Evolutionary conservation across 2,329 filamentous ascomycete species (phyloP).

Genomic region (Lachnum nothofagi): DNA sequence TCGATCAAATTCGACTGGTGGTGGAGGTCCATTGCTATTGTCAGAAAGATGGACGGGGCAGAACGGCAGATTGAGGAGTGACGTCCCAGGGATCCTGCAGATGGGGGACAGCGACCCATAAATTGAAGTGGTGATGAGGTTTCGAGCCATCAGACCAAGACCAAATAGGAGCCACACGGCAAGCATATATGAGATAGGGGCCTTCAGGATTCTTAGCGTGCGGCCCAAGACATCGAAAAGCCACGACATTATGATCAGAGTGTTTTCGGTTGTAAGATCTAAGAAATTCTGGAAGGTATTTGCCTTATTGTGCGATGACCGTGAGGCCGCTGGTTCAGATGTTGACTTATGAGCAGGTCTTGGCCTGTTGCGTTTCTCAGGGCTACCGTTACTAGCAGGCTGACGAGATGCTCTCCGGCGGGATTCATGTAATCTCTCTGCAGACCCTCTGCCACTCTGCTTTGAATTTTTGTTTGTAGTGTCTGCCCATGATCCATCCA

Average conservation of each 20-base stretch:
- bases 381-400: conserved; percentile 15
- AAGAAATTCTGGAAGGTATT: conserved; percentile 15
- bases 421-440: conserved; percentile 15
- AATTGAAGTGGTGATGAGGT: conserved; percentile 57
- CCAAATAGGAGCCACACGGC: conserved; percentile 58
- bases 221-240: conserved; percentile 51
- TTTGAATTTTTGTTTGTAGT: conserved; percentile 18
- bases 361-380: conserved; percentile 19
- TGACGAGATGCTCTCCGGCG: conserved; percentile 20
- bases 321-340: background rate
- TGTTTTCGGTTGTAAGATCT: conserved; percentile 22
- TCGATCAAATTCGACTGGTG: conserved; percentile 59
- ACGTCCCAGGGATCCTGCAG: conserved; percentile 63
- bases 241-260: conserved; percentile 39
- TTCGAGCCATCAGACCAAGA: conserved; percentile 53
- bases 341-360: conserved; percentile 2
- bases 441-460: conserved; percentile 10
- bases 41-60: conserved; percentile 40
- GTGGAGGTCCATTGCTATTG: conserved; percentile 21
- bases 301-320: background rate
- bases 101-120: conserved; percentile 60
- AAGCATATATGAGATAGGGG: conserved; percentile 57
- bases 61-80: conserved; percentile 58
- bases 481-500: conserved; percentile 30
- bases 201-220: conserved; percentile 58